Percentiles rank a stretch among this genome's conserved stretches.
Evolutionary conservation across 208 protist genomes (phyloP).

Genomic region (Acanthamoeba royreba): DNA sequence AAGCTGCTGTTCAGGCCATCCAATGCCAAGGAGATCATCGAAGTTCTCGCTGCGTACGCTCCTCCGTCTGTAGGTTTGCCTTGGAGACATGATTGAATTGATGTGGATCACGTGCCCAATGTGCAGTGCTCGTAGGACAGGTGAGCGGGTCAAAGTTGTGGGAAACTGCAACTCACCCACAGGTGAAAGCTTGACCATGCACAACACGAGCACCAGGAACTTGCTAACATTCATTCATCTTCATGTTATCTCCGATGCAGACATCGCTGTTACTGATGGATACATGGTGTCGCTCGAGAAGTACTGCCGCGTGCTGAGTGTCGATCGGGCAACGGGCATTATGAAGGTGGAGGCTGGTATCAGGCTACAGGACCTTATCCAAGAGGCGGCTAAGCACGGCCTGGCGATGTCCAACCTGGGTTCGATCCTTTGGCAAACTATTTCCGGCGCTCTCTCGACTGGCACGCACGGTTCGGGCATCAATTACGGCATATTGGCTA

Average conservation of each 20-base stretch:
- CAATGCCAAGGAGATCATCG: slow-evolving; percentile 15
- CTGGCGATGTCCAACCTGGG: slow-evolving; percentile 33
- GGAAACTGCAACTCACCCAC: background rate
- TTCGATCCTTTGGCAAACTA: background rate
- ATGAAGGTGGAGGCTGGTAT: slow-evolving; percentile 27
- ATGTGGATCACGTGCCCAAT: too few relatives aligned
- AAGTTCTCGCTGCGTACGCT: background rate
- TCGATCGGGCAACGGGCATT: background rate
- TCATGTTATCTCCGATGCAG: background rate
- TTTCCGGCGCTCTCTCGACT: slow-evolving; percentile 14
- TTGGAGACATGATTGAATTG: background rate
- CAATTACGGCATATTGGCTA: background rate
- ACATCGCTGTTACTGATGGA: slow-evolving; percentile 8
- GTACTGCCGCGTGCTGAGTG: background rate
- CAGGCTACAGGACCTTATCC: background rate
- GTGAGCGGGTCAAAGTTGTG: slow-evolving; percentile 5
- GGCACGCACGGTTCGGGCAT: slow-evolving; percentile 40
- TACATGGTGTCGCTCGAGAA: slow-evolving; percentile 40
- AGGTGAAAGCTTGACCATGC: background rate
- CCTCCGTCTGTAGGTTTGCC: background rate
- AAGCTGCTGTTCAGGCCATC: slow-evolving; percentile 1
- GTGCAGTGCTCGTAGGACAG: background rate
- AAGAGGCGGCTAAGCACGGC: background rate
- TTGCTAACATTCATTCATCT: background rate
- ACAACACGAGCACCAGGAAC: background rate